phyloP scores from a whole-genome alignment of 2,329 filamentous ascomycete species.

The Trichoderma gracile region DNA sequence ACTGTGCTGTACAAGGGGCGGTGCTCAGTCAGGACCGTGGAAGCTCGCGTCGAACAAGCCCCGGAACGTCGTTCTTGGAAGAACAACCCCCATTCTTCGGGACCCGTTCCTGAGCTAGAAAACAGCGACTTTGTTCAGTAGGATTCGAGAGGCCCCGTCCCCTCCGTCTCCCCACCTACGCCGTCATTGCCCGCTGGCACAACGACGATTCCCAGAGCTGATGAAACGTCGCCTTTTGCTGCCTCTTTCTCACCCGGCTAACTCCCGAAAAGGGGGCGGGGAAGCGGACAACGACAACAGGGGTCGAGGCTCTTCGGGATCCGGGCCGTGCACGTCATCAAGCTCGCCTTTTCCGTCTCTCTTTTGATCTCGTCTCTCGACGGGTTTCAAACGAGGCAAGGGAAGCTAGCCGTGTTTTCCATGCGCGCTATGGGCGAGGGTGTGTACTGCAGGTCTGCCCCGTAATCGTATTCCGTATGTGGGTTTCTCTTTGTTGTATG shows the following conservation, averaged over 20 bases:
- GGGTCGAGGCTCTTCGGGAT: slow-evolving; percentile 26
- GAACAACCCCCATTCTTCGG: slow-evolving; percentile 14
- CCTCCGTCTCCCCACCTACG: slow-evolving; percentile 4
- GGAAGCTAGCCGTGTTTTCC: slow-evolving; percentile 15
- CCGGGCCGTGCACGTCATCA: slow-evolving; percentile 27
- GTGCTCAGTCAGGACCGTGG: slow-evolving; percentile 2
- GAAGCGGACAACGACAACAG: slow-evolving; percentile 9
- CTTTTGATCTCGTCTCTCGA: slow-evolving; percentile 12
- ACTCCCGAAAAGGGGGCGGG: slow-evolving; percentile 26
- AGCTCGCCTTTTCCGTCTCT: slow-evolving; percentile 22
- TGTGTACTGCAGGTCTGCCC: background rate
- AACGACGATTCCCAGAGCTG: background rate
- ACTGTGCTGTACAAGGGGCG: background rate
- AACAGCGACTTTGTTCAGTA: background rate
- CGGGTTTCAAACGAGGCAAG: slow-evolving; percentile 10
- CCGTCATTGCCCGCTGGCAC: slow-evolving; percentile 20
- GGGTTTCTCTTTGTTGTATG: background rate
- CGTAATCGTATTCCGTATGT: slow-evolving; percentile 1
- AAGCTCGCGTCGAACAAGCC: slow-evolving; percentile 10
- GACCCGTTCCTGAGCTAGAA: slow-evolving; percentile 23
- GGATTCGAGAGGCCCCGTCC: slow-evolving; percentile 2
- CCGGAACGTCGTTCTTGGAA: slow-evolving; percentile 16
- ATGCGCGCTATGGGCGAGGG: slow-evolving; percentile 14
- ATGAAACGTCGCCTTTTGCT: slow-evolving; percentile 25
- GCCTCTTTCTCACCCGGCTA: slow-evolving; percentile 21